Evolutionary conservation across 306 rosid species (phyloP).

Genomic region (Coriaria nepalensis): DNA sequence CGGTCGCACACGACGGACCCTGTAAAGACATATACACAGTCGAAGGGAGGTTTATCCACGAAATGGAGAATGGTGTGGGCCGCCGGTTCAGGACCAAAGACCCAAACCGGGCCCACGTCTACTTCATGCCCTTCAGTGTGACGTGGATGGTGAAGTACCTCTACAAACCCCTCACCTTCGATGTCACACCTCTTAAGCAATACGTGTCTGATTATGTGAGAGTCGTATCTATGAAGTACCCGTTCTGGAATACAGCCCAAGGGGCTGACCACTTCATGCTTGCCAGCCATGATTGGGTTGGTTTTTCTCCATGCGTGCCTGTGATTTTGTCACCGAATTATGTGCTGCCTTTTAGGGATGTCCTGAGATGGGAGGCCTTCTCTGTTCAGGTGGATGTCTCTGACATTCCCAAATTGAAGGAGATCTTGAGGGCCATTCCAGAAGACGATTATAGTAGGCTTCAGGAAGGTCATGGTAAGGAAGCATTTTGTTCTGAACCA

Average conservation of each 20-base stretch:
- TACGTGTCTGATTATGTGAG: constrained; percentile 62
- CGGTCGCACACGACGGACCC: constrained; percentile 65
- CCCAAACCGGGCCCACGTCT: constrained; percentile 47
- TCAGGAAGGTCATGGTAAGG: constrained; percentile 42
- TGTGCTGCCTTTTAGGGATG: constrained; percentile 56
- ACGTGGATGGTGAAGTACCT: constrained; percentile 86
- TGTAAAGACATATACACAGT: constrained; percentile 72
- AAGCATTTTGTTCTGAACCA: constrained; percentile 54
- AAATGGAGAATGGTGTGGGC: constrained; percentile 44
- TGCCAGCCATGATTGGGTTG: constrained; percentile 88
- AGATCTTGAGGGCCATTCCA: constrained; percentile 32
- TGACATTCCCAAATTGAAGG: constrained; percentile 53
- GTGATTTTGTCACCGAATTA: constrained; percentile 41
- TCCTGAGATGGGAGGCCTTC: constrained; percentile 58
- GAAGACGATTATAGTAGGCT: constrained; percentile 38
- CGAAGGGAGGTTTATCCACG: constrained; percentile 81
- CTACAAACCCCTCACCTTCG: constrained; percentile 26
- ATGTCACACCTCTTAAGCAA: constrained; percentile 31
- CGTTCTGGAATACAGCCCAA: constrained; percentile 70
- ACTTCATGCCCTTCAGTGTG: constrained; percentile 76
- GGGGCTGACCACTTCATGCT: constrained; percentile 95
- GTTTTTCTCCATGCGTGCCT: constrained; percentile 40
- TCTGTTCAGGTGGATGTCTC: constrained; percentile 43
- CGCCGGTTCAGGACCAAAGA: constrained; percentile 41
- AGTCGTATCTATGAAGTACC: constrained; percentile 39